A percentile compares a stretch with the other conserved stretches of the same genome.
These are phyloP conservation scores for Pachysolen tannophilus DNA, from an alignment of 805 yeast species.

Conservation along the genomic window DNA sequence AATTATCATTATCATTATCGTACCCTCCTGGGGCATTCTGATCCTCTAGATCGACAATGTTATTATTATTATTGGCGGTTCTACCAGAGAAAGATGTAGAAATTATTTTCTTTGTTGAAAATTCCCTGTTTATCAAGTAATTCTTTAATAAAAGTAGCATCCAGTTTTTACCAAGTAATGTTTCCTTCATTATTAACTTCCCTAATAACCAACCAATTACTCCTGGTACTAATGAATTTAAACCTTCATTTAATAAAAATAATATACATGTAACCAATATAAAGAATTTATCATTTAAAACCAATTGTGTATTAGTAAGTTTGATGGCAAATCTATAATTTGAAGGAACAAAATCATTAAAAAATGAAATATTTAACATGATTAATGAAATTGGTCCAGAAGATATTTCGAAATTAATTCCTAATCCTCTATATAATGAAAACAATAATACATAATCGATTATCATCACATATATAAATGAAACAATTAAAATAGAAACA, in stretches of 20 bases:
- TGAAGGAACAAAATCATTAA: slow-evolving; percentile 31
- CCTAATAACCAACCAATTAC: slow-evolving; percentile 36
- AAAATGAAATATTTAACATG: slow-evolving; percentile 30
- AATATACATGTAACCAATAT: slow-evolving; percentile 22
- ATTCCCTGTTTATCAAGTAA: not conserved
- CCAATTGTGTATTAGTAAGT: slow-evolving; percentile 20
- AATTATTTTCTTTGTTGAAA: not conserved
- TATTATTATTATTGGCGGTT: not conserved
- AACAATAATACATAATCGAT: slow-evolving; percentile 27
- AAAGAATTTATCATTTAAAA: slow-evolving; percentile 25
- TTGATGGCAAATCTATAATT: slow-evolving; percentile 29
- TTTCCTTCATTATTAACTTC: slow-evolving; percentile 30
- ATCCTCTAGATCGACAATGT: slow-evolving; percentile 6
- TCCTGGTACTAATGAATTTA: slow-evolving; percentile 28
- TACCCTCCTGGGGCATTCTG: slow-evolving; percentile 8
- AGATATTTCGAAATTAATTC: slow-evolving; percentile 33
- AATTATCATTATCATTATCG: slow-evolving; percentile 11
- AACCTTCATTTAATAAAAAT: slow-evolving; percentile 36
- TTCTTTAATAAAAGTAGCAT: slow-evolving; percentile 18
- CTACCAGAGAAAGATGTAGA: not conserved
- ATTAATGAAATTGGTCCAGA: slow-evolving; percentile 36
- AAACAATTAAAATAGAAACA: slow-evolving; percentile 34
- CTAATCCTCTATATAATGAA: slow-evolving; percentile 19
- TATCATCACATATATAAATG: slow-evolving; percentile 39
- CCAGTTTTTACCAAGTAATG: slow-evolving; percentile 34